A percentile compares a stretch with the other conserved stretches of the same genome.
phyloP scores from a whole-genome alignment of 495 filamentous ascomycete species.

The Aspergillus heteromorphus region DNA sequence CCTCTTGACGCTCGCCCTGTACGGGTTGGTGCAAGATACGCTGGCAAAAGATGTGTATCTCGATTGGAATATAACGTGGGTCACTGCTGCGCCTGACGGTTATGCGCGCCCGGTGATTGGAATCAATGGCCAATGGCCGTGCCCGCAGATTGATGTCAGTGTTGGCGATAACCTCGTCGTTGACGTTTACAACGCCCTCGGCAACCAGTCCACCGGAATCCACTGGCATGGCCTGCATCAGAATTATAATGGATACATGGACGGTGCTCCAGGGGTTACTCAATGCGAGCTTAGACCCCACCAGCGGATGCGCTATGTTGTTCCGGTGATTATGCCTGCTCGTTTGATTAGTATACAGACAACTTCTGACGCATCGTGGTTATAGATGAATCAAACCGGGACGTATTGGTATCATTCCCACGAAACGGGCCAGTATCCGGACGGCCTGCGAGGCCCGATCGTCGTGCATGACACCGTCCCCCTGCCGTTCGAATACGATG shows the following conservation, averaged over 20 bases:
- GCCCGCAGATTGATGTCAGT: constrained; percentile 55
- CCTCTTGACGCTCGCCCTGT: constrained; percentile 1
- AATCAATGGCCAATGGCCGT: constrained; percentile 71
- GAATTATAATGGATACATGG: constrained; percentile 59
- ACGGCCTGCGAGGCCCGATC: constrained; percentile 62
- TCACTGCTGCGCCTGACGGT: constrained; percentile 68
- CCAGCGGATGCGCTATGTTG: background rate
- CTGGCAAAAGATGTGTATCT: background rate
- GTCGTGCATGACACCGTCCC: constrained; percentile 61
- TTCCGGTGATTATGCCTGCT: background rate
- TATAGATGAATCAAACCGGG: constrained; percentile 54
- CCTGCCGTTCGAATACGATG: constrained; percentile 53
- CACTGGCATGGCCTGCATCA: constrained; percentile 75
- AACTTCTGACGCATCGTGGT: background rate
- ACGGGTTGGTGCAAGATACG: background rate
- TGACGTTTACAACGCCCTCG: constrained; percentile 61
- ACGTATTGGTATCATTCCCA: constrained; percentile 79
- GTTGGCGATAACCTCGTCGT: constrained; percentile 63
- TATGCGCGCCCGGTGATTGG: constrained; percentile 59
- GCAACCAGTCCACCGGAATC: constrained; percentile 59
- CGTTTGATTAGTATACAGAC: background rate
- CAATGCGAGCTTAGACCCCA: constrained; percentile 44
- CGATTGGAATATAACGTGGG: constrained; percentile 57
- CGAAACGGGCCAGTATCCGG: constrained; percentile 58
- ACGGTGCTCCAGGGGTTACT: constrained; percentile 56